phyloP scores from a whole-genome alignment of 2,329 filamentous ascomycete species.

The Monilinia fructicola region DNA sequence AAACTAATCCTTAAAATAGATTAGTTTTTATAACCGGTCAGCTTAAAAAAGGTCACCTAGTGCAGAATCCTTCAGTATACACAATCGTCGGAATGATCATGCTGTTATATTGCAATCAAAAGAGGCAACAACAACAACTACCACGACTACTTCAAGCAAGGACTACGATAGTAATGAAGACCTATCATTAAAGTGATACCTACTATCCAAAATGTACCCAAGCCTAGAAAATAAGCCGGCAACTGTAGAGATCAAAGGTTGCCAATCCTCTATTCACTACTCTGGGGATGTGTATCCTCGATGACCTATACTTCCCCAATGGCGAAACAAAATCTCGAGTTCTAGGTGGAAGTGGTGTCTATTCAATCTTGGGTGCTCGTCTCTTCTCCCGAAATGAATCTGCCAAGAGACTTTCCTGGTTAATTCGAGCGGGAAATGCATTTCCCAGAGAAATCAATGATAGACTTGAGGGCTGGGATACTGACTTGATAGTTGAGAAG shows the following conservation, averaged over 20 bases:
- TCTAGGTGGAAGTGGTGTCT: constrained; percentile 13
- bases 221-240: background rate
- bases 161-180: too few species aligned
- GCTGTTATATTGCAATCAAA: too few species aligned
- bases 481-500: background rate
- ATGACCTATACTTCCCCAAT: constrained; percentile 13
- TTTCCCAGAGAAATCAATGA: background rate
- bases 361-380: constrained; percentile 15
- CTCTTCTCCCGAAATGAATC: background rate
- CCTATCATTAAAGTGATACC: too few species aligned
- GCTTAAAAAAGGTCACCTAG: too few species aligned
- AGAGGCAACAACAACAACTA: too few species aligned
- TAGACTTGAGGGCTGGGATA: background rate
- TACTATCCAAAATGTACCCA: background rate
- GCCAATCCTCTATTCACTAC: background rate
- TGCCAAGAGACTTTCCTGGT: background rate
- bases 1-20: too few species aligned
- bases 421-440: background rate
- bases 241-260: background rate
- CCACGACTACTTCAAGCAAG: too few species aligned
- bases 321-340: background rate
- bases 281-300: constrained; percentile 11
- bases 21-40: too few species aligned
- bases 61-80: too few species aligned
- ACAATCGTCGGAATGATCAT: too few species aligned